Evolutionary conservation across 805 yeast genomes (phyloP), one percentile per base, ranked within the genome.

Genomic region (Lachancea lanzarotensis): DNA sequence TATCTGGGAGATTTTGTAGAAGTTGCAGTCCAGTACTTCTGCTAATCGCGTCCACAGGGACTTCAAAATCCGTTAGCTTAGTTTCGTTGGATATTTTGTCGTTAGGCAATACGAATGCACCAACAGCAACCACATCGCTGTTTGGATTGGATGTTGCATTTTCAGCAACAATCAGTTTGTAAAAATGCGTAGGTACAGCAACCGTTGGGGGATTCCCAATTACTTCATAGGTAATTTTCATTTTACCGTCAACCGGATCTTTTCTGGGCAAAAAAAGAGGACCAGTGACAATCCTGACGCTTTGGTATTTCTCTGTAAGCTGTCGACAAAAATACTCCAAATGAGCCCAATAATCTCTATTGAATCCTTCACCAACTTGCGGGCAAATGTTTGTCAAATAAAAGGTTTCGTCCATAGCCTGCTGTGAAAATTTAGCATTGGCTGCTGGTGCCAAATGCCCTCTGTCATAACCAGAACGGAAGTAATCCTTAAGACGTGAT

Each of bases 391-490:
- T 93, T 5, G 95, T 82, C 55, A 93, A 69, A 51, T 71, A 78
- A 59, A 93, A 93, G 0, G 98, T 93, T 63, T 91, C 95, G 65
- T 93, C 83, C 98, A 93, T 91, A 16, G 97, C 97, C 16, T 62
- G 54, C 66, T 93, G 98, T 27, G 80, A 79, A 67, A 79, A 93
- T 61, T 87, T 89, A 20, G 98, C 97, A 63, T 93, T 85, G 0
- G 98, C 98, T 4, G 98, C 98, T 2, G 98, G 97, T 0, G 96
- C 97, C 56, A 86, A 88, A 66, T 93, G 98, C 5, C 98, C 98
- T 52, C 98, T 71, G 64, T 93, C 98, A 65, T 87, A 93, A 1
- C 98, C 98, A 27, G 93, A 82, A 55, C 98, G 76, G 72, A 91
- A 93, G 63, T 84, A 93, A 66, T 93, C 98, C 49, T 81, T 74